Percentiles rank a stretch among this genome's conserved stretches.
Evolutionary conservation across 2,329 filamentous ascomycete species (phyloP).

Genomic region (Phyllosticta citrichinensis): DNA sequence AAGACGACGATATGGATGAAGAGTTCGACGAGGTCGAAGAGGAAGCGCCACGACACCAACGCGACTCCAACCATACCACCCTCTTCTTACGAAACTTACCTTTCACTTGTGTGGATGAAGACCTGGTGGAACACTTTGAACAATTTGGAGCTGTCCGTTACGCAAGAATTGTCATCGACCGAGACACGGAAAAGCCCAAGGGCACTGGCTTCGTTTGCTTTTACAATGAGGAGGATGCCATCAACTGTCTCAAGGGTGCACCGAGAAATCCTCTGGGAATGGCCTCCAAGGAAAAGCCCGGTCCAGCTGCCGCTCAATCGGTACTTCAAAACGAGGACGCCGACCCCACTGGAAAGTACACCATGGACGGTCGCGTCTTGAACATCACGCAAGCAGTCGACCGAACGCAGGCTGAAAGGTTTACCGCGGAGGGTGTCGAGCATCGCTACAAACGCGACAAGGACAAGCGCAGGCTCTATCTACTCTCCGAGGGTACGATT

Average conservation of each 20-base stretch:
- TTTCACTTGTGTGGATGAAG: conserved; percentile 75
- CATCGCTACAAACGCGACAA: conserved; percentile 60
- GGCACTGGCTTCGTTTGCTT: conserved; percentile 97
- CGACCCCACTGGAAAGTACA: conserved; percentile 78
- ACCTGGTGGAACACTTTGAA: conserved; percentile 75
- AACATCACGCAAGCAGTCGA: conserved; percentile 78
- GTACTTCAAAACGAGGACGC: conserved; percentile 77
- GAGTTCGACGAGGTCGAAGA: conserved; percentile 29
- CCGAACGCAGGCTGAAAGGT: conserved; percentile 65
- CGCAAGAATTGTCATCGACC: conserved; percentile 83
- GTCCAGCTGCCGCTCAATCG: conserved; percentile 52
- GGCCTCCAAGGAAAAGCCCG: conserved; percentile 26
- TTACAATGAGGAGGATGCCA: conserved; percentile 63
- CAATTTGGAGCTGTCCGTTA: conserved; percentile 84
- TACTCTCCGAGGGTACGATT: conserved; percentile 80
- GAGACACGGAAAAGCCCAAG: conserved; percentile 71
- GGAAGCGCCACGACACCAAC: conserved; percentile 16
- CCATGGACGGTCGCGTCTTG: conserved; percentile 77
- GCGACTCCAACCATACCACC: conserved; percentile 52
- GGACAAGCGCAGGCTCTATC: conserved; percentile 83
- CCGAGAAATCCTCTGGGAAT: conserved; percentile 40
- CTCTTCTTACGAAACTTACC: conserved; percentile 92
- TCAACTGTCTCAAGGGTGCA: conserved; percentile 63
- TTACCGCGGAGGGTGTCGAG: conserved; percentile 58
- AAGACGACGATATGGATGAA: conserved; percentile 35